A percentile compares a stretch with the other conserved stretches of the same genome.
Conservation (phyloP, 345 rosid genomes). For the Rubroshorea leprosula region DNA sequence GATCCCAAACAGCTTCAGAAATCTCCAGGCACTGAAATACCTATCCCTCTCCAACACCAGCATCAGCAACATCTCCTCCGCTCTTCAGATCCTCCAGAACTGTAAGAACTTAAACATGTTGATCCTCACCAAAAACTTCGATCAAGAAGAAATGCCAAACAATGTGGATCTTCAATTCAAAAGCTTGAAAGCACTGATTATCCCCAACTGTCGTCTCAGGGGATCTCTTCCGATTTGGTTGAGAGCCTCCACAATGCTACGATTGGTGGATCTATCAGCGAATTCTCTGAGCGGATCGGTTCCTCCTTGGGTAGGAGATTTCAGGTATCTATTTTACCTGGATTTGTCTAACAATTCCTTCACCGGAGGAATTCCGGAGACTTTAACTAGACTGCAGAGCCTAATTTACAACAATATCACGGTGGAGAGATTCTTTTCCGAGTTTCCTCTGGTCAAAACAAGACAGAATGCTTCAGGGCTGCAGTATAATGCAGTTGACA, state of each 20-base stretch:
- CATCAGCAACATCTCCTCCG: constrained; percentile 3
- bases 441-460: not conserved
- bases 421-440: not conserved
- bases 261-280: constrained; percentile 7
- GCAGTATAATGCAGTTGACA: constrained; percentile 6
- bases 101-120: constrained; percentile 2
- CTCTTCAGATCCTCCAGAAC: constrained; percentile 9
- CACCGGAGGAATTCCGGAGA: constrained; percentile 21
- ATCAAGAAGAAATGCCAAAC: constrained; percentile 4
- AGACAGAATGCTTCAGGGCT: not conserved
- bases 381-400: constrained; percentile 14
- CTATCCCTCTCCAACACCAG: constrained; percentile 12
- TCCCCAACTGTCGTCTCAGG: not conserved
- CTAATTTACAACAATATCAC: not conserved
- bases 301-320: constrained; percentile 7
- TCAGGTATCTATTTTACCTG: constrained; percentile 27
- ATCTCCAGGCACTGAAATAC: constrained; percentile 18
- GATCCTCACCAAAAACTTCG: not conserved
- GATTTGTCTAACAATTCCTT: constrained; percentile 27
- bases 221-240: constrained; percentile 7
- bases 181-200: not conserved
- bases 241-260: not conserved
- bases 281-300: not conserved
- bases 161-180: constrained; percentile 2
- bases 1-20: constrained; percentile 21